These are phyloP conservation scores for Rasamsonia emersonii DNA, from an alignment of 2,329 filamentous ascomycete species.

Conservation along the genomic window DNA sequence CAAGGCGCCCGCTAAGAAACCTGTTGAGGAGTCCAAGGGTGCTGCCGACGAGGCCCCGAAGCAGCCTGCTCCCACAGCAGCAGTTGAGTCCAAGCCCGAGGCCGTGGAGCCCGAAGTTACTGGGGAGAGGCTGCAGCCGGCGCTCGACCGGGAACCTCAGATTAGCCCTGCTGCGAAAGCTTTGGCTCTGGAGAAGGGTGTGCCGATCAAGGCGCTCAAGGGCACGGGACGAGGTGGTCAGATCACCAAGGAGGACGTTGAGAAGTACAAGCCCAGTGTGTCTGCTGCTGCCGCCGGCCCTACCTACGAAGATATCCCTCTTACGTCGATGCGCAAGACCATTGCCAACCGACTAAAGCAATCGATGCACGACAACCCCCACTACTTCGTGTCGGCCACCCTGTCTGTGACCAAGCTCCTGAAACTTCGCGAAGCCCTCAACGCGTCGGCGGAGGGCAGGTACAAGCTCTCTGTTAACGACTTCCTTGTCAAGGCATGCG, in stretches of 20 bases:
- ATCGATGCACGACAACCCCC: conserved; percentile 87
- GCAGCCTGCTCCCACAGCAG: conserved; percentile 53
- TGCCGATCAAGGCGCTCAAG: conserved; percentile 70
- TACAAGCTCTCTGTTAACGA: conserved; percentile 99
- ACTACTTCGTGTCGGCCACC: conserved; percentile 91
- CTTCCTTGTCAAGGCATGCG: conserved; percentile 96
- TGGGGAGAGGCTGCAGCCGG: conserved; percentile 69
- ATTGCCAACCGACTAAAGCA: conserved; percentile 86
- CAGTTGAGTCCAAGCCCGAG: conserved; percentile 41
- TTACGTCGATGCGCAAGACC: conserved; percentile 93
- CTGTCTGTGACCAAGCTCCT: conserved; percentile 91
- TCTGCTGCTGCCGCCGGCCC: conserved; percentile 49
- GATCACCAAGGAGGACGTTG: conserved; percentile 86
- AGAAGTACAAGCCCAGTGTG: conserved; percentile 63
- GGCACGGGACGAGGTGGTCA: conserved; percentile 77
- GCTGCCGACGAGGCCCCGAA: conserved; percentile 41
- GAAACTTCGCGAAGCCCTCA: conserved; percentile 91
- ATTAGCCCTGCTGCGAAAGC: conserved; percentile 66
- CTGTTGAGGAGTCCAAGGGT: conserved; percentile 53
- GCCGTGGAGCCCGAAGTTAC: conserved; percentile 64
- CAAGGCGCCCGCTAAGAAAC: conserved; percentile 55
- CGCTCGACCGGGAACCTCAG: conserved; percentile 72
- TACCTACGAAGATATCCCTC: conserved; percentile 72
- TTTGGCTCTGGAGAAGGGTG: conserved; percentile 75
- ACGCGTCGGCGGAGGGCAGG: conserved; percentile 77